Evolutionary conservation across 768 basidiomycete genomes (phyloP), one percentile per base, ranked within the genome.

Genomic region (Lactifluus echinatus): DNA sequence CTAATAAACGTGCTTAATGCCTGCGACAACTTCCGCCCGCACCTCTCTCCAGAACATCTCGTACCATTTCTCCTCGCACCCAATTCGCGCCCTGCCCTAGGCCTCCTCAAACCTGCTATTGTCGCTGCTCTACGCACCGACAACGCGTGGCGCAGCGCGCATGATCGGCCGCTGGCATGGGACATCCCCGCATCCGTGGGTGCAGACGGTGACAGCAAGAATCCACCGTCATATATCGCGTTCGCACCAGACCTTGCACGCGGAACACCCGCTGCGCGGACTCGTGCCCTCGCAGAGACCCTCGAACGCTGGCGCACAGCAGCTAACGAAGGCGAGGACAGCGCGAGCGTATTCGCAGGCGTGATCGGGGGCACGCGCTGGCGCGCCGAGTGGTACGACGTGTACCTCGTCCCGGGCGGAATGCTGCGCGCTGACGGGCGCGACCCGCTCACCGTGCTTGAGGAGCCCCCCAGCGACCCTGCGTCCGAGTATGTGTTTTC

Each of bases 351-450:
- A 28, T 89, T 85, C 63, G 65, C 77, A 17, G 78, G 83, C 51
- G 75, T 83, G 29, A 86, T 89, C 67, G 85, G 87, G 4, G 82
- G 80, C 15, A 75, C 69, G 61, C 87, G 93, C 55, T 97, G 95
- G 94, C 75, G 94, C 44, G 74, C 78, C 56, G 96, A 99, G 75
- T 70, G 81, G 67, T 98, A 96, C 66, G 77, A 87, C 23, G 73
- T 88, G 37, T 91, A 89, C 68, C 75, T 75, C 12, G 77, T 83
- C 62, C 87, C 89, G 1, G 84, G 89, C 64, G 82, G 83, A 8
- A 65, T 67, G 29, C 78, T 77, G 63, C 78, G 83, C 75, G 53
- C 63, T 53, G 60, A 62, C 40, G 46, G 49, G 17, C 62, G 55
- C 3, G 64, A 59, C 12, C 60, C 55, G 4, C 60, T 50, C 28